A percentile compares a stretch with the other conserved stretches of the same genome.
These are phyloP conservation scores for Kluyveromyces nonfermentans DNA, from an alignment of 805 yeast species.

Conservation along the genomic window DNA sequence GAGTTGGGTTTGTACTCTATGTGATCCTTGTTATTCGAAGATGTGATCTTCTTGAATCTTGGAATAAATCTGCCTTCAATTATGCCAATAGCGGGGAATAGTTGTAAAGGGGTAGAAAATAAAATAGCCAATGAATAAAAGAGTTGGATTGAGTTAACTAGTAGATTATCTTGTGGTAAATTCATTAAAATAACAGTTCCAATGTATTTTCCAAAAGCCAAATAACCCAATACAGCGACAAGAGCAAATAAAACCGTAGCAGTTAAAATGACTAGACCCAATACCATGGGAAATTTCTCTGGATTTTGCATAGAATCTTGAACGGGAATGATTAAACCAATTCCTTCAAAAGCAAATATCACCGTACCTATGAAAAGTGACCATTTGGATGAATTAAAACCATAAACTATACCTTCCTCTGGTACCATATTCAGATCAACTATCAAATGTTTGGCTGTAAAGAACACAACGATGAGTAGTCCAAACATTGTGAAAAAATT, in stretches of 20 bases:
- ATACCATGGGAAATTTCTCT: constrained; percentile 57
- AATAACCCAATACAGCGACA: constrained; percentile 60
- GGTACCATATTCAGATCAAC: constrained; percentile 32
- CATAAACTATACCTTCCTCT: constrained; percentile 40
- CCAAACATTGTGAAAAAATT: constrained; percentile 62
- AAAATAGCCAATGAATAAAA: constrained; percentile 68
- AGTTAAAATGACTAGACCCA: constrained; percentile 50
- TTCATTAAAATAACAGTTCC: constrained; percentile 64
- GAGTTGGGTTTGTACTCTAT: constrained; percentile 28
- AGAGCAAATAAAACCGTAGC: constrained; percentile 54
- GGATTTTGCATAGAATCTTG: constrained; percentile 77
- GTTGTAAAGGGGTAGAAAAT: constrained; percentile 70
- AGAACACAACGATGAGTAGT: constrained; percentile 52
- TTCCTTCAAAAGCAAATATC: constrained; percentile 83
- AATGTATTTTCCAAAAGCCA: constrained; percentile 55
- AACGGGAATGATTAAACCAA: constrained; percentile 72
- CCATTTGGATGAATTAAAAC: constrained; percentile 49
- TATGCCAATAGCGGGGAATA: constrained; percentile 70
- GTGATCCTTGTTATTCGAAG: constrained; percentile 9
- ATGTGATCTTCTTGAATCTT: constrained; percentile 16
- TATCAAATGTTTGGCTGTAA: constrained; percentile 31
- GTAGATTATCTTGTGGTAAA: constrained; percentile 56
- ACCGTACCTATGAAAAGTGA: constrained; percentile 75
- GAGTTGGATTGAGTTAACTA: constrained; percentile 57
- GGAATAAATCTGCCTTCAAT: constrained; percentile 56